Conservation (phyloP, 2,329 filamentous ascomycete genomes). For the Exophiala bonariae region DNA sequence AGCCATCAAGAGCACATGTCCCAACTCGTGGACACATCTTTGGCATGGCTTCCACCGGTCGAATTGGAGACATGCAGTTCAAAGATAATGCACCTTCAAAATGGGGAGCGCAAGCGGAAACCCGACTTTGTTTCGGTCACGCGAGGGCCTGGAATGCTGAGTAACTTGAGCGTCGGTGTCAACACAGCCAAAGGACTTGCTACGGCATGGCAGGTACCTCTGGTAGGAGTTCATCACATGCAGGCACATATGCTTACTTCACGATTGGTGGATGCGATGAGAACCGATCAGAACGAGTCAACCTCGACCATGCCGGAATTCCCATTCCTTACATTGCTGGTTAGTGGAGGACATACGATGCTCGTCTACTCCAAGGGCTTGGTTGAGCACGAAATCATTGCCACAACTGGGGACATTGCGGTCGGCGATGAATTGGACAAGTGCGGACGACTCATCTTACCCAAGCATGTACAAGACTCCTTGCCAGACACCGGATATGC, state of each 20-base stretch:
- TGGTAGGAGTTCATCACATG: constrained; percentile 94
- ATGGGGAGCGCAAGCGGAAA: constrained; percentile 40
- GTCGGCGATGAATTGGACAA: constrained; percentile 91
- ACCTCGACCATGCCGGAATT: constrained; percentile 55
- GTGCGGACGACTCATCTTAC: constrained; percentile 73
- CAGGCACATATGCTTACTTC: constrained; percentile 92
- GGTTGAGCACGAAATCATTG: constrained; percentile 71
- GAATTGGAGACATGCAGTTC: background rate
- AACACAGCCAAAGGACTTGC: constrained; percentile 85
- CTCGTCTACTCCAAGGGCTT: constrained; percentile 73
- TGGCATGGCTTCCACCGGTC: constrained; percentile 54
- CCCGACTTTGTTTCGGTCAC: constrained; percentile 90
- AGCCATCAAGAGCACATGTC: constrained; percentile 75
- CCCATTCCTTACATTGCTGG: constrained; percentile 84
- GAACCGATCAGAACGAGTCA: constrained; percentile 26
- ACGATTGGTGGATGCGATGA: constrained; percentile 67
- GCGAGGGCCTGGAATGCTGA: constrained; percentile 83
- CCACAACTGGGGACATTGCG: constrained; percentile 75
- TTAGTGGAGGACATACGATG: constrained; percentile 89
- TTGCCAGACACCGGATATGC: constrained; percentile 75
- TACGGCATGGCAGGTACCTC: constrained; percentile 76
- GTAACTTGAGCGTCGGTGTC: constrained; percentile 74
- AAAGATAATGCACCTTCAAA: constrained; percentile 15
- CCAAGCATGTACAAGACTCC: constrained; percentile 54
- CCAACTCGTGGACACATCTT: constrained; percentile 64